phyloP scores from a whole-genome alignment of 306 rosid genomes.

The Alnus rubra region DNA sequence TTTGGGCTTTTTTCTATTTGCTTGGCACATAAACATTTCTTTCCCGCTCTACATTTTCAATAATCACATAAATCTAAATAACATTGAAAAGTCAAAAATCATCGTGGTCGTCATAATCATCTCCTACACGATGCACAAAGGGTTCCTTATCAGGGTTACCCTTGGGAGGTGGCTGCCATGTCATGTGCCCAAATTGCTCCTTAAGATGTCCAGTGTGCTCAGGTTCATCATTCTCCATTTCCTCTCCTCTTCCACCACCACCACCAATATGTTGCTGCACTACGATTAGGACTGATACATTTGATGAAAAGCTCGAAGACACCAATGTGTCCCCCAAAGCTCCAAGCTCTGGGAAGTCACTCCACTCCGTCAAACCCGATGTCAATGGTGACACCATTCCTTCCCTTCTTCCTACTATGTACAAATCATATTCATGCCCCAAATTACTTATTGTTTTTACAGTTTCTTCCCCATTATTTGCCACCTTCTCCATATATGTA shows the following conservation, averaged over 20 bases:
- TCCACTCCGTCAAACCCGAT: conserved; percentile 34
- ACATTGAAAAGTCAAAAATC: too few species aligned
- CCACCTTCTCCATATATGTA: conserved; percentile 23
- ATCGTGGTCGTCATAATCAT: too few species aligned
- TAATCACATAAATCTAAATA: too few species aligned
- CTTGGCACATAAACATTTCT: too few species aligned
- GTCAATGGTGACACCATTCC: conserved; percentile 26
- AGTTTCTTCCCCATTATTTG: conserved; percentile 40
- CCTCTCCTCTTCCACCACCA: background rate
- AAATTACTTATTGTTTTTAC: conserved; percentile 17
- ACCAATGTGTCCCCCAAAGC: conserved; percentile 38
- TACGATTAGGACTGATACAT: conserved; percentile 33
- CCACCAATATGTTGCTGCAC: conserved; percentile 23
- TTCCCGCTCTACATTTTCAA: too few species aligned
- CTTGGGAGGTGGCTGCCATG: conserved; percentile 20
- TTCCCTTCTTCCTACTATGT: conserved; percentile 36
- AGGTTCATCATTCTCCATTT: background rate
- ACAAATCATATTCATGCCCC: conserved; percentile 29
- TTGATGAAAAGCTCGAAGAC: conserved; percentile 32
- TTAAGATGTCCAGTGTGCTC: conserved; percentile 4
- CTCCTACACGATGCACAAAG: conserved; percentile 9
- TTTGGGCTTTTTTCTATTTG: too few species aligned
- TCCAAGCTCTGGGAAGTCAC: conserved; percentile 43
- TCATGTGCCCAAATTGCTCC: conserved; percentile 24
- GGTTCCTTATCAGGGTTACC: conserved; percentile 4